phyloP scores from a whole-genome alignment of 345 rosid species.

The Durio zibethinus region DNA sequence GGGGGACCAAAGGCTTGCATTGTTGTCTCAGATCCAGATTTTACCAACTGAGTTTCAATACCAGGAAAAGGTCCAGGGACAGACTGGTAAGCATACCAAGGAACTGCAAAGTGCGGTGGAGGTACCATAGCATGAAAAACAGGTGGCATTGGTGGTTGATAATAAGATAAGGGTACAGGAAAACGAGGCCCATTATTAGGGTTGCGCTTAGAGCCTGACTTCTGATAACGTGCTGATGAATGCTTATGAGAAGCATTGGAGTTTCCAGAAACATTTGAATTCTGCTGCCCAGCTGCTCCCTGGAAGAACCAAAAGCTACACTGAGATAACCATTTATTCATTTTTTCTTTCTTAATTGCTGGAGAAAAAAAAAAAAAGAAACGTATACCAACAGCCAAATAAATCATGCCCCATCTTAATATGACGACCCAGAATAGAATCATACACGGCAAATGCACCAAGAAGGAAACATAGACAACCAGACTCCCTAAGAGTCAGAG shows the following conservation, averaged over 20 bases:
- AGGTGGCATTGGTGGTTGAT: conserved; percentile 44
- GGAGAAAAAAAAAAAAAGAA: not conserved
- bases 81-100: conserved; percentile 61
- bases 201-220: conserved; percentile 59
- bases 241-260: conserved; percentile 47
- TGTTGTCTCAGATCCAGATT: conserved; percentile 55
- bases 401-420: not conserved
- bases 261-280: conserved; percentile 54
- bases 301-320: conserved; percentile 23
- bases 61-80: conserved; percentile 60
- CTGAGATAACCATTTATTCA: not conserved
- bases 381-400: not conserved
- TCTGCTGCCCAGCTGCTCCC: conserved; percentile 55
- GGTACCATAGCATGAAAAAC: conserved; percentile 57
- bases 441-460: not conserved
- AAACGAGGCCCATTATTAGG: conserved; percentile 58
- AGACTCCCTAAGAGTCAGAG: not conserved
- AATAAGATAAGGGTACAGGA: conserved; percentile 48
- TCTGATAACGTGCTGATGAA: conserved; percentile 56
- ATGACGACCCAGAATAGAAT: not conserved
- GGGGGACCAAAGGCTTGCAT: conserved; percentile 56
- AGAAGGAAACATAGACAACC: not conserved
- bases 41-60: conserved; percentile 52
- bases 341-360: not conserved
- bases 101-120: conserved; percentile 57